phyloP scores from a whole-genome alignment of 192 early-diverging fungal species.

The Linnemannia hyalina region DNA sequence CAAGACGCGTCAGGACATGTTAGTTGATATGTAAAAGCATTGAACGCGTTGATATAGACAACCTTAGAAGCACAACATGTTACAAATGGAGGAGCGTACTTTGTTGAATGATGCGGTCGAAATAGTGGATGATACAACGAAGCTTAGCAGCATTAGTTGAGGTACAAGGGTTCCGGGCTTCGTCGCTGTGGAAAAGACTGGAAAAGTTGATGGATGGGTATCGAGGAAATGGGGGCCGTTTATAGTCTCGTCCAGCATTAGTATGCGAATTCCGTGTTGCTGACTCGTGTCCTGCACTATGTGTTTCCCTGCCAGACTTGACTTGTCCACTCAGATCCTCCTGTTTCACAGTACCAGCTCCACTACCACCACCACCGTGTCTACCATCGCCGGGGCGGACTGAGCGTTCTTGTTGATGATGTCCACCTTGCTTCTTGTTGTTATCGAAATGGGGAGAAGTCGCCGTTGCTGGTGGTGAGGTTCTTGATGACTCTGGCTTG shows the following conservation, averaged over 20 bases:
- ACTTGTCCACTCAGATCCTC: background rate
- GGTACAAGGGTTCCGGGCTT: slow-evolving; percentile 4
- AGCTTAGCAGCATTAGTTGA: slow-evolving; percentile 45
- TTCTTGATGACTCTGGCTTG: background rate
- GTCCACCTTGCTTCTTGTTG: background rate
- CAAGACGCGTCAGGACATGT: background rate
- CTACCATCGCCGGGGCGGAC: background rate
- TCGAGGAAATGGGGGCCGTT: background rate
- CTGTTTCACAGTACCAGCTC: background rate
- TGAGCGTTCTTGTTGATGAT: background rate
- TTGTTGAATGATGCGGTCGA: slow-evolving; percentile 32
- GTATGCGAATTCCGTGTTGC: background rate
- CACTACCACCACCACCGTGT: background rate
- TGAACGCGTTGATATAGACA: background rate
- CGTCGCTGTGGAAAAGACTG: slow-evolving; percentile 26
- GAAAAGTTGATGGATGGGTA: slow-evolving; percentile 53
- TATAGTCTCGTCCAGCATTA: background rate
- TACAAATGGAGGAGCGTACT: slow-evolving; percentile 13
- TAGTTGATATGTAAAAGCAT: background rate
- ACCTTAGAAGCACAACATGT: background rate
- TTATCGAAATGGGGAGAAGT: background rate
- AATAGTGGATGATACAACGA: slow-evolving; percentile 51
- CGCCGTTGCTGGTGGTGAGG: background rate
- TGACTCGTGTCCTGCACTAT: background rate
- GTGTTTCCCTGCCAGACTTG: background rate